Base-by-base conservation (phyloP, 805 yeast species). In the Kazachstania bromeliacearum region DNA sequence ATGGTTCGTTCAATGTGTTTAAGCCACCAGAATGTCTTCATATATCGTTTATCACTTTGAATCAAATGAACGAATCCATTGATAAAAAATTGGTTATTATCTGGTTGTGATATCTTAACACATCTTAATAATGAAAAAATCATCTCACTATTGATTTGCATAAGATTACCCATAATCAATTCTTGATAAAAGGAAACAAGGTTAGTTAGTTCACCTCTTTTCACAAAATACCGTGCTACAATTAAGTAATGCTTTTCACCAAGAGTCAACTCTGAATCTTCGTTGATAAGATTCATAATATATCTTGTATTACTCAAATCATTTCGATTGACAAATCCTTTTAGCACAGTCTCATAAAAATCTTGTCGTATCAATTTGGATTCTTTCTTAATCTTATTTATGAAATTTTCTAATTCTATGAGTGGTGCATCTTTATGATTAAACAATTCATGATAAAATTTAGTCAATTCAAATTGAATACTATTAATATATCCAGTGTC, bases 201-300 rank as follows among this genome's bases (percentile, higher is more conserved):
- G 19, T 37, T 29, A 5, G n/a, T 16, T 10, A 41, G 4, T 16
- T 33, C 38, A 7, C 58, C 55, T 9, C 40, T 37, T 20, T 40
- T 46, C 6, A 44, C 46, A 39, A 50, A 57, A 40, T 51, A 48
- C 18, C 40, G 38, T 5, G 47, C 40, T 16, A 55, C 40, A 4
- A 39, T 32, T 5, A 33, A 21, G 33, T 51, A 52, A 22, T 43
- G 44, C 8, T 35, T 32, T 2, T 40, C 37, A 19, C 39, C 43
- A 23, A 50, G 26, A n/a, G 25, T 25, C 17, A 48, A 40, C 2
- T 37, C 34, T 2, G 31, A 5, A 25, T 51, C 56, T 3, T 40
- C 24, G 16, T 36, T 30, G 10, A 54, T 41, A 8, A 27, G n/a
- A n/a, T 5, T 16, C 23, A 25, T 22, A 31, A 16, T n/a, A 7